These are phyloP conservation scores for Pythium monospermum DNA, from an alignment of 352 stramenopile genomes.

Conservation along the genomic window DNA sequence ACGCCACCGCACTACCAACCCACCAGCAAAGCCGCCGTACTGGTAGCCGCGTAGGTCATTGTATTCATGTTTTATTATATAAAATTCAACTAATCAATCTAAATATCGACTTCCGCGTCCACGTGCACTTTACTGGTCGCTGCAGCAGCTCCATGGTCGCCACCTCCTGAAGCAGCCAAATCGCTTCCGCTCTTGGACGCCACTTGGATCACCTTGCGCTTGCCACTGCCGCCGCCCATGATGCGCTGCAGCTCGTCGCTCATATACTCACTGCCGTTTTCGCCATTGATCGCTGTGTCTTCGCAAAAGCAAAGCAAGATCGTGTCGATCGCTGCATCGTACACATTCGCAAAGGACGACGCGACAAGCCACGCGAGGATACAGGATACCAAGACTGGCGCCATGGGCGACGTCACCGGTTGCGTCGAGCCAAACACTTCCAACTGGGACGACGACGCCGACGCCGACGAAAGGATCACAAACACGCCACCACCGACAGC, in stretches of 20 bases:
- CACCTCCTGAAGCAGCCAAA: constrained; percentile 1
- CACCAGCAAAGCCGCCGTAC: background rate
- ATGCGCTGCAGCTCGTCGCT: constrained; percentile 61
- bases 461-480: constrained; percentile 30
- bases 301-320: constrained; percentile 97
- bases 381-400: constrained; percentile 84
- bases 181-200: background rate
- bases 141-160: constrained; percentile 4
- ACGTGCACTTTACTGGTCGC: constrained; percentile 30
- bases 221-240: constrained; percentile 38
- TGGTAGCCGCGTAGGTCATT: background rate
- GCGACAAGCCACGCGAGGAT: constrained; percentile 88
- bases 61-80: no score
- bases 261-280: constrained; percentile 70
- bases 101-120: constrained; percentile 21
- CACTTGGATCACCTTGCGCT: constrained; percentile 40
- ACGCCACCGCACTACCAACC: background rate
- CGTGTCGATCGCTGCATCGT: constrained; percentile 93
- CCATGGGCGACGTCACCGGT: constrained; percentile 83
- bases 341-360: constrained; percentile 91
- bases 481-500: constrained; percentile 41
- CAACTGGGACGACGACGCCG: constrained; percentile 31
- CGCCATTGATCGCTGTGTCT: constrained; percentile 71
- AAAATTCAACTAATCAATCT: background rate
- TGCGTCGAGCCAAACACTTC: constrained; percentile 51